Base-by-base conservation (phyloP, 768 basidiomycete species). In the Fomitopsis pulvina region DNA sequence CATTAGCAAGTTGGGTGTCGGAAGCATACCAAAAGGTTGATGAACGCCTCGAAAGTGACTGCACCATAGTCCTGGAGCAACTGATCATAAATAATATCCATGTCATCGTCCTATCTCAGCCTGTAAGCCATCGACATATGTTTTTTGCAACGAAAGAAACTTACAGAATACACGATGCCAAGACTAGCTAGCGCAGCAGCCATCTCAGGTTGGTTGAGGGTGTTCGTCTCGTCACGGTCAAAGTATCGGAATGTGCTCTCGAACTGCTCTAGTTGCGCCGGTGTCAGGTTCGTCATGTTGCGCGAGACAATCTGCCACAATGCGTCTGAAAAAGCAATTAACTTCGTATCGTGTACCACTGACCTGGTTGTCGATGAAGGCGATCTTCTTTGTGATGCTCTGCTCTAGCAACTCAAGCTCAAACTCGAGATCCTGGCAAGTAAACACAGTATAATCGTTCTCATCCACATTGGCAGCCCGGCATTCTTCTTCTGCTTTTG, bases 181-280 rank as follows among this genome's bases (percentile, higher is more conserved):
- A 98, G 73, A 67, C 90, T 93, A 2, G 94, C 93, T 14, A 99
- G 74, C 1, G 96, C 96, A 10, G 92, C 90, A n/a, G 85, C 79
- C 78, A 96, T 87, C 66, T 97, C 92, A 5, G 89, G 76, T 51
- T 85, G 63, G 52, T 77, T 81, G 32, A 98, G 78, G 0, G 91
- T 92, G 63, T 97, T 96, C 32, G 86, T 83, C 59, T 90, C 87
- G 57, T 97, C 93, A 54, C 82, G 82, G 67, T 97, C 95, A 60
- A 99, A 99, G 69, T 97, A 94, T 45, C 94, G 81, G 82, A 99
- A 98, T 1, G 93, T 95, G 63, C 85, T 82, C 66, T 98, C 95
- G 57, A 96, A 95, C 62, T 97, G 93, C 63, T 98, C 95, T 21
- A 98, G 74, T 62, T 93, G 92, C 12, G 92, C 93, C 0, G 96